Conservation (phyloP, 2,329 filamentous ascomycete genomes). For the Neocucurbitaria cava region DNA sequence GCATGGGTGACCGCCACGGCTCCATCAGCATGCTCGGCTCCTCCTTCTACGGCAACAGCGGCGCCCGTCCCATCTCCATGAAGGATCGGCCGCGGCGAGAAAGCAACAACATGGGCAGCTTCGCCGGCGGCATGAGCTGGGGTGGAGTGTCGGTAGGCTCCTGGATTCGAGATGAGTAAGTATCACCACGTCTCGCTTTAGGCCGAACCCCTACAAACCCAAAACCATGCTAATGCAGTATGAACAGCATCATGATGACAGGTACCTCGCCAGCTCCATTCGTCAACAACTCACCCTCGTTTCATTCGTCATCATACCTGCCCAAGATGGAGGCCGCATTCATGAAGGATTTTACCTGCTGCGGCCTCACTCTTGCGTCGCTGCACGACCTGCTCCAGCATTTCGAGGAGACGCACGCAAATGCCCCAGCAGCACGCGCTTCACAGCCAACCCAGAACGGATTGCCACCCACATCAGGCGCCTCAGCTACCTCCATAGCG, state of each 20-base stretch:
- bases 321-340: constrained; percentile 97
- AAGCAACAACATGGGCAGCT: constrained; percentile 66
- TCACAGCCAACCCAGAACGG: constrained; percentile 58
- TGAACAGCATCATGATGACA: constrained; percentile 84
- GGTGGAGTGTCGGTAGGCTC: constrained; percentile 94
- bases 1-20: constrained; percentile 58
- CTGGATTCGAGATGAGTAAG: constrained; percentile 98
- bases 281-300: constrained; percentile 84
- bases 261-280: constrained; percentile 91
- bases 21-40: constrained; percentile 57
- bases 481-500: constrained; percentile 46
- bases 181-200: constrained; percentile 37
- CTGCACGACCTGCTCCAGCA: constrained; percentile 95
- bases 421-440: constrained; percentile 63
- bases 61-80: constrained; percentile 67
- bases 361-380: constrained; percentile 85
- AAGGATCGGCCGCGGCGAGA: constrained; percentile 63
- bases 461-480: constrained; percentile 39
- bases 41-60: constrained; percentile 62
- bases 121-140: constrained; percentile 90
- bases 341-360: constrained; percentile 97
- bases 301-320: constrained; percentile 94
- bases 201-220: background rate
- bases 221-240: constrained; percentile 28
- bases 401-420: constrained; percentile 93